These are phyloP conservation scores for Fusarium fujikuroi DNA, from an alignment of 2,329 filamentous ascomycete species.

Conservation along the genomic window DNA sequence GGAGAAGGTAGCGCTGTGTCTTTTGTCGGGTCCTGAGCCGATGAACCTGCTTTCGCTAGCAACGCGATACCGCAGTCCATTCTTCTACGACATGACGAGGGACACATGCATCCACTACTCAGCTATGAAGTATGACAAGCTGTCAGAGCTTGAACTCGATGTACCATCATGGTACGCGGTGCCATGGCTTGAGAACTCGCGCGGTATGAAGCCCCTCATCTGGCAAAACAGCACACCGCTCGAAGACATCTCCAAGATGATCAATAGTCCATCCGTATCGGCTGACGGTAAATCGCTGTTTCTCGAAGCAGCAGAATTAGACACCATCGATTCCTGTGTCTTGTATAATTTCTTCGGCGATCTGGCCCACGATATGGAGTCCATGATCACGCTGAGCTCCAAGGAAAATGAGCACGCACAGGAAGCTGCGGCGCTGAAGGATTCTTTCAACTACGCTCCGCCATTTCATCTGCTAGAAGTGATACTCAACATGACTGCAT, in stretches of 20 bases:
- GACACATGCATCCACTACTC: not conserved
- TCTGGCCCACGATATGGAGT: not conserved
- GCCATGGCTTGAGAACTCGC: not conserved
- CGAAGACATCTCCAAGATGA: fast-evolving
- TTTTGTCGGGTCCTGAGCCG: not conserved
- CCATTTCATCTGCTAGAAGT: not conserved
- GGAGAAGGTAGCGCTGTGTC: not conserved
- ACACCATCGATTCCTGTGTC: not conserved
- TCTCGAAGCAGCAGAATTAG: not conserved
- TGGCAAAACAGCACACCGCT: not conserved
- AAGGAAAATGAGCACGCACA: not conserved
- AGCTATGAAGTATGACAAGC: not conserved
- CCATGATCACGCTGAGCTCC: not conserved
- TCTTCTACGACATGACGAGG: not conserved
- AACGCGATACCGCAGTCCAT: not conserved
- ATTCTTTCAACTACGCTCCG: not conserved
- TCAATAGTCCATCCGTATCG: not conserved
- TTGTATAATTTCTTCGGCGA: not conserved
- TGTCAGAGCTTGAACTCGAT: not conserved
- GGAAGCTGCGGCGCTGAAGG: not conserved
- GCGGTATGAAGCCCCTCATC: not conserved
- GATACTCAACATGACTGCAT: not conserved
- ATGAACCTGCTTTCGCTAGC: not conserved
- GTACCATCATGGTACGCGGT: not conserved
- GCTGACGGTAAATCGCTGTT: not conserved